phyloP scores from a whole-genome alignment of 208 protist genomes.

The Leishmania tarentolae region DNA sequence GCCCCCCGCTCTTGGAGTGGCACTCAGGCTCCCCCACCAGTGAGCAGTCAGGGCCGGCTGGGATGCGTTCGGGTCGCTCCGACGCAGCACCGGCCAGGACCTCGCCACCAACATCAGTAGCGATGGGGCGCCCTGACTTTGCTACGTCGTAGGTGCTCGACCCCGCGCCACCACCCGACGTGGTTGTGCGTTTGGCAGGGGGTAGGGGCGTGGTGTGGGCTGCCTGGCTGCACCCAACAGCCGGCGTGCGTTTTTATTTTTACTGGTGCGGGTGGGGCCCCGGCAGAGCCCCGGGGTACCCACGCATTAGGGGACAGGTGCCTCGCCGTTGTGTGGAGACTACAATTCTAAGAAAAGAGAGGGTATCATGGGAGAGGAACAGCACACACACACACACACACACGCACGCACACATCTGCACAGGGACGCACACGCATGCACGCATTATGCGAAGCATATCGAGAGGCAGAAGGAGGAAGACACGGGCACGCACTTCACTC shows the following conservation, averaged over 20 bases:
- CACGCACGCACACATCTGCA: conserved; percentile 6
- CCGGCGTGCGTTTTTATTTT: neutral
- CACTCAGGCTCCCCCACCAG: neutral
- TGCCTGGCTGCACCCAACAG: no score
- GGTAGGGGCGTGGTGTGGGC: no score
- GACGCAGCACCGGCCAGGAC: neutral
- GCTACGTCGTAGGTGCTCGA: neutral
- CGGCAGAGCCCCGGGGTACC: no score
- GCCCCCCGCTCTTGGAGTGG: neutral
- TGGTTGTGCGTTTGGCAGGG: no score
- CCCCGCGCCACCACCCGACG: no score
- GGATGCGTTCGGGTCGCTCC: neutral
- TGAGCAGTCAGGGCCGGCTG: neutral
- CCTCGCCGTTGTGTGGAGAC: neutral
- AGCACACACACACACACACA: neutral
- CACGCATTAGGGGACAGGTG: no score
- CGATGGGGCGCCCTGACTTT: neutral
- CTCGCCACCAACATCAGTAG: neutral
- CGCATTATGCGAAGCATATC: neutral
- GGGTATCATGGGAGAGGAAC: neutral
- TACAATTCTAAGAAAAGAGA: neutral
- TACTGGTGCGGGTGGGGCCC: no score
- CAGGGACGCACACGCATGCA: neutral
- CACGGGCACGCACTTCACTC: neutral
- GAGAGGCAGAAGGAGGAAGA: neutral